Base-by-base conservation (phyloP, 2,329 filamentous ascomycete species). In the Xylaria sp. region DNA sequence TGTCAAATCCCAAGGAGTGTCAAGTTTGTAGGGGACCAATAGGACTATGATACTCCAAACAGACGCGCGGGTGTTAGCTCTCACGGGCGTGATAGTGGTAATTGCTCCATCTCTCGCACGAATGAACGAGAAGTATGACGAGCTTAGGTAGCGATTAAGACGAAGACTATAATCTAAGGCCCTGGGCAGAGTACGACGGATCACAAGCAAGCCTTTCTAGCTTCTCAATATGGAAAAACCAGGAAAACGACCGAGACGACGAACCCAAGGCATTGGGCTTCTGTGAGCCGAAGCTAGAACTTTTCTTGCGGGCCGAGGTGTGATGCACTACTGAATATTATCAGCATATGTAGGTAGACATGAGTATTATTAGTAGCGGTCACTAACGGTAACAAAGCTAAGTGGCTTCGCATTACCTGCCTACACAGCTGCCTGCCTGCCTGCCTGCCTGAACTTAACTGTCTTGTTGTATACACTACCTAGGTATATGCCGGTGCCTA, bases 61-160 rank as follows among this genome's bases (percentile, higher is more conserved):
- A 75, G 65, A 65, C 75, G 74, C 74, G 75, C 73, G 72, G 69
- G 63, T 74, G 68, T 63, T 67, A 48, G 60, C 54, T 30, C 27
- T 50, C 48, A 58, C 48, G 21, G 62, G 54, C 61, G n/a, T 69
- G 47, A 61, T 62, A 21, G 32, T 36, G n/a, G 61, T 27, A 32
- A 48, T 54, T 50, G 9, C 14, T 63, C 12, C 11, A 30, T 24
- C 54, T 30, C 14, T 19, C 27, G 24, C 32, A 57, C 34, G 53
- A 59, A 53, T 61, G 21, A 56, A 34, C 27, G 27, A 19, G 45
- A 51, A 21, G 32, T 45, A 32, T 42, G 19, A 42, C 48, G 24
- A 47, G 17, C 11, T 1, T 32, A 17, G 19, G 14, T 1, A 47
- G 11, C 11, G 42, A 47, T 54, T 32, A 48, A 53, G 56, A 66